phyloP scores from a whole-genome alignment of 2,329 filamentous ascomycete genomes.

The Arthroderma sp. region DNA sequence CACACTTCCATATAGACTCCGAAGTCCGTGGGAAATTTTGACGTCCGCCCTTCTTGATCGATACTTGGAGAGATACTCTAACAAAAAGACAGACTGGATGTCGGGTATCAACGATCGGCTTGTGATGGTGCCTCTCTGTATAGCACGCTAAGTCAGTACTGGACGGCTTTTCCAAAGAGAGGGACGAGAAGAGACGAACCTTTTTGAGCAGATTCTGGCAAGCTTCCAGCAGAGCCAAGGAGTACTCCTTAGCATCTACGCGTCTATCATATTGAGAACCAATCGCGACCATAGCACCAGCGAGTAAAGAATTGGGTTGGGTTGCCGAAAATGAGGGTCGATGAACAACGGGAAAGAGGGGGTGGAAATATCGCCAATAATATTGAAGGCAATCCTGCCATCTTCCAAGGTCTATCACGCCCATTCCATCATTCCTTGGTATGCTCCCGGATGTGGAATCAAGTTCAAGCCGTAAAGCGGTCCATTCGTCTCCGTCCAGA shows the following conservation, averaged over 20 bases:
- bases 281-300: constrained; percentile 23
- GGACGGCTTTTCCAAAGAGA: neutral
- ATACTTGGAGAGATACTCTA: constrained; percentile 23
- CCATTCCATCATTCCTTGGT: constrained; percentile 21
- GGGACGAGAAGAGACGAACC: constrained; percentile 5
- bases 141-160: neutral
- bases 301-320: constrained; percentile 20
- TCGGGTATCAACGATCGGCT: constrained; percentile 22
- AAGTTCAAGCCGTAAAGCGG: constrained; percentile 26
- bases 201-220: constrained; percentile 20
- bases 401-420: constrained; percentile 22
- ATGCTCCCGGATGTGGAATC: constrained; percentile 21
- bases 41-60: constrained; percentile 20
- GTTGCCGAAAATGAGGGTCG: constrained; percentile 20
- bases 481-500: constrained; percentile 26
- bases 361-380: constrained; percentile 25
- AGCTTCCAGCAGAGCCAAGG: constrained; percentile 20
- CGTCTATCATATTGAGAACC: constrained; percentile 23
- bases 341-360: constrained; percentile 24
- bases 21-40: constrained; percentile 21
- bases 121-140: constrained; percentile 18
- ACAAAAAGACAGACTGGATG: constrained; percentile 23
- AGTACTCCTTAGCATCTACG: constrained; percentile 23
- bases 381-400: constrained; percentile 23
- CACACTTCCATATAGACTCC: constrained; percentile 22